phyloP scores from a whole-genome alignment of 768 basidiomycete species.

The Auriscalpium microsporum region DNA sequence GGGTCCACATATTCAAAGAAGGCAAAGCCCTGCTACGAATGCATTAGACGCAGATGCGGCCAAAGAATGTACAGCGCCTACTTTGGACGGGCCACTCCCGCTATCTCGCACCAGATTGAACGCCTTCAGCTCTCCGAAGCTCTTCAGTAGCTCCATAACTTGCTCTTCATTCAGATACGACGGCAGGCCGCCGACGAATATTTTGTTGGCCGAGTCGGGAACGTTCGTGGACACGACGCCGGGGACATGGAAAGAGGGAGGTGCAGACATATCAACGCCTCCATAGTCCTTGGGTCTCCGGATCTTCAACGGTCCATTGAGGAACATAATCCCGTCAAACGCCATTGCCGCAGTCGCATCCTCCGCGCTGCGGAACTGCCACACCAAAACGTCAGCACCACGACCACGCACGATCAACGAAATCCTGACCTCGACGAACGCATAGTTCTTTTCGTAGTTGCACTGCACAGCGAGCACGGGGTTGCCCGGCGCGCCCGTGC shows the following conservation, averaged over 20 bases:
- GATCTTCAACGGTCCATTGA: constrained; percentile 93
- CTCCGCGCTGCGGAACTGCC: constrained; percentile 91
- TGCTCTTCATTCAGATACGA: constrained; percentile 96
- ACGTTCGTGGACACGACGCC: constrained; percentile 96
- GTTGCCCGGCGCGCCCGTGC: constrained; percentile 77
- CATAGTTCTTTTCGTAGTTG: constrained; percentile 98
- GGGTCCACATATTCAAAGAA: constrained; percentile 98
- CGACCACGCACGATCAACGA: neutral
- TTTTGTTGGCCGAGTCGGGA: constrained; percentile 95
- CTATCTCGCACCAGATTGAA: constrained; percentile 98
- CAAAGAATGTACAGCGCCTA: constrained; percentile 21
- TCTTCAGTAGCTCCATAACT: constrained; percentile 95
- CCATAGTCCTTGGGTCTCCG: constrained; percentile 97
- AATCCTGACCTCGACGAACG: constrained; percentile 80
- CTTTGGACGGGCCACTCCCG: constrained; percentile 83
- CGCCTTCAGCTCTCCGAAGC: constrained; percentile 93
- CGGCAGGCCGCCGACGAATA: constrained; percentile 94
- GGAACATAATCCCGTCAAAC: constrained; percentile 95
- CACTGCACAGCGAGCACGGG: constrained; percentile 91
- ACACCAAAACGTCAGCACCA: too few relatives aligned
- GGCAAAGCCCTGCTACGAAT: constrained; percentile 73
- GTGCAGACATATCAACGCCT: constrained; percentile 46
- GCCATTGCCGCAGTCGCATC: constrained; percentile 96
- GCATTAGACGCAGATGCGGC: neutral
- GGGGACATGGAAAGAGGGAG: constrained; percentile 72